These are phyloP conservation scores for Chimonanthus praecox DNA, from an alignment of 164 flowering plant genomes.

Conservation along the genomic window DNA sequence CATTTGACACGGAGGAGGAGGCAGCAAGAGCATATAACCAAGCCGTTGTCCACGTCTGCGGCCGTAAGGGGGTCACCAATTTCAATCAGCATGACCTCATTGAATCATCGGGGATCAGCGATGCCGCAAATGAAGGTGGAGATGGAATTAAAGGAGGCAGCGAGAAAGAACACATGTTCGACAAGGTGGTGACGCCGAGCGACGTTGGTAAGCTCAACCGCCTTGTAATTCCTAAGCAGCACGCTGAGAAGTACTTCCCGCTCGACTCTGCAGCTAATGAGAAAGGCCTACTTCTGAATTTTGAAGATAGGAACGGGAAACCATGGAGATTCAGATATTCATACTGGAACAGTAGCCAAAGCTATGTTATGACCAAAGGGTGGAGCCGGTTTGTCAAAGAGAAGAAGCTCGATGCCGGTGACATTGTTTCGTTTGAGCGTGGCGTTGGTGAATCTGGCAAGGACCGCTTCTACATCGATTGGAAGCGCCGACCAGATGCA, in stretches of 20 bases:
- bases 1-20: slow-evolving; percentile 7
- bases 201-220: slow-evolving; percentile 95
- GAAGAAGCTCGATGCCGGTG: slow-evolving; percentile 90
- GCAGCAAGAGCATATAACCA: slow-evolving; percentile 2
- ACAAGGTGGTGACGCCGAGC: slow-evolving; percentile 92
- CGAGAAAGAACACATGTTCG: slow-evolving; percentile 90
- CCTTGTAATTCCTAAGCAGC: slow-evolving; percentile 90
- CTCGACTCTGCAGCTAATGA: slow-evolving; percentile 64
- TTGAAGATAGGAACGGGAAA: slow-evolving; percentile 80
- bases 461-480: slow-evolving; percentile 67
- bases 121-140: neutral
- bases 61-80: slow-evolving; percentile 8
- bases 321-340: slow-evolving; percentile 91
- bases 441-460: slow-evolving; percentile 48
- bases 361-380: slow-evolving; percentile 98
- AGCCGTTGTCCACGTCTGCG: neutral
- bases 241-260: slow-evolving; percentile 94
- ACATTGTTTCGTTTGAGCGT: slow-evolving; percentile 78
- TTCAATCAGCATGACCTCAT: neutral
- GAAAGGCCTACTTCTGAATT: slow-evolving; percentile 67
- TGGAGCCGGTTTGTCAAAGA: slow-evolving; percentile 98
- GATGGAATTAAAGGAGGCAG: neutral
- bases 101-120: neutral
- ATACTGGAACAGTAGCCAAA: slow-evolving; percentile 98
- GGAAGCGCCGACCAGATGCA: slow-evolving; percentile 64